A percentile compares a stretch with the other conserved stretches of the same genome.
Conservation (phyloP, 2,329 filamentous ascomycete species). For the Talaromyces atroroseus region DNA sequence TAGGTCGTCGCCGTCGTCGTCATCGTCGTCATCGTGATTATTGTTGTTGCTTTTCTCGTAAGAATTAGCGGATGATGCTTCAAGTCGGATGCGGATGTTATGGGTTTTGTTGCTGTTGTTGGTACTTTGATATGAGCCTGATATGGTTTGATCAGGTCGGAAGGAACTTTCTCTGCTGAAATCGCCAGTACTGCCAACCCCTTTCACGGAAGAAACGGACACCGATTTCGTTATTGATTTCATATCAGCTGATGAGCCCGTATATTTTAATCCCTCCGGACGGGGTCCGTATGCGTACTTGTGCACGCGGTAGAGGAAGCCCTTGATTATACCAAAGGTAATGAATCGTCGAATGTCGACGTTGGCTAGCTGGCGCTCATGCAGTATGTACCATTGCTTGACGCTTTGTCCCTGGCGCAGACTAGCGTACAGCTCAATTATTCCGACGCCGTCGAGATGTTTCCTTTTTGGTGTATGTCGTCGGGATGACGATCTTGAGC, state of each 20-base stretch:
- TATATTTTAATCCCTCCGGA: constrained; percentile 26
- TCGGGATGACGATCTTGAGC: not conserved
- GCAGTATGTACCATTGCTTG: constrained; percentile 76
- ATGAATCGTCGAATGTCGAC: constrained; percentile 88
- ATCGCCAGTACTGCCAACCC: not conserved
- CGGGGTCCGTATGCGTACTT: constrained; percentile 65
- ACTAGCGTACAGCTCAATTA: constrained; percentile 80
- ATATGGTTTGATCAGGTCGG: not conserved
- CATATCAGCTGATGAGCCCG: constrained; percentile 20
- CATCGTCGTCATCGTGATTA: not conserved
- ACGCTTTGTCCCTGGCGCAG: constrained; percentile 79
- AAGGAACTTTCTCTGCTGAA: constrained; percentile 5
- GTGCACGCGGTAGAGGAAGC: constrained; percentile 85
- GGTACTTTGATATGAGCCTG: constrained; percentile 8
- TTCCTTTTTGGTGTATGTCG: constrained; percentile 4
- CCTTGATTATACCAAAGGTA: constrained; percentile 94
- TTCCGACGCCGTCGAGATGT: constrained; percentile 41
- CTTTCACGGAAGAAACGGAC: constrained; percentile 6
- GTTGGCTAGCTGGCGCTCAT: constrained; percentile 64
- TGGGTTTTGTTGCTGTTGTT: constrained; percentile 8
- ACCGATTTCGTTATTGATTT: constrained; percentile 16
- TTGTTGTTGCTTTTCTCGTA: not conserved
- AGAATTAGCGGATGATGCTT: not conserved
- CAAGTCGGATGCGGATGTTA: constrained; percentile 5
- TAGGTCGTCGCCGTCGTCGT: not conserved